These are phyloP conservation scores for Globisporangium heterothallicum DNA, from an alignment of 352 stramenopile genomes.

Conservation along the genomic window DNA sequence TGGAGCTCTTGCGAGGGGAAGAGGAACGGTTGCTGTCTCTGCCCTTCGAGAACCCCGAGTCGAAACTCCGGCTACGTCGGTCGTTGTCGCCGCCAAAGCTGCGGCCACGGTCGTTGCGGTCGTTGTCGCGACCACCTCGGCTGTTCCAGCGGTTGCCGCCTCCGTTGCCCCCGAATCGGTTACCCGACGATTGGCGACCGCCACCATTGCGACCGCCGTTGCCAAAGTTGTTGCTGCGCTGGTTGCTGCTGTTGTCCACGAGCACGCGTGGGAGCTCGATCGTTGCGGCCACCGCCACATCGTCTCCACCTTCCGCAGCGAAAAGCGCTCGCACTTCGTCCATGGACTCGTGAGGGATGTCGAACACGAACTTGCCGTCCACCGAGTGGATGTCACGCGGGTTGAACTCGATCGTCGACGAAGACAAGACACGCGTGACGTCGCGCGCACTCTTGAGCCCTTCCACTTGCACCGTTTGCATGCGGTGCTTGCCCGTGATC, in stretches of 20 bases:
- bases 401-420: slow-evolving; percentile 32
- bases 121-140: too few relatives aligned
- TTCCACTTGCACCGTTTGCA: slow-evolving; percentile 63
- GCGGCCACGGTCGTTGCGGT: slow-evolving; percentile 25
- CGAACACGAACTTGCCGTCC: slow-evolving; percentile 65
- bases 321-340: slow-evolving; percentile 44
- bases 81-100: slow-evolving; percentile 19
- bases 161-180: slow-evolving; percentile 26
- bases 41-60: slow-evolving; percentile 39
- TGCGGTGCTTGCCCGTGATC: slow-evolving; percentile 59
- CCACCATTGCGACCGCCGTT: slow-evolving; percentile 19
- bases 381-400: slow-evolving; percentile 49
- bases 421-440: slow-evolving; percentile 34
- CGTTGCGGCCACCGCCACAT: slow-evolving; percentile 36
- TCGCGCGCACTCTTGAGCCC: slow-evolving; percentile 40
- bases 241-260: slow-evolving; percentile 22
- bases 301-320: slow-evolving; percentile 16
- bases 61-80: slow-evolving; percentile 28
- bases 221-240: slow-evolving; percentile 20
- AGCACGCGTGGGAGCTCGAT: slow-evolving; percentile 57
- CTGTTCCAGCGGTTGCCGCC: slow-evolving; percentile 19
- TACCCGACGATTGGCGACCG: slow-evolving; percentile 13
- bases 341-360: slow-evolving; percentile 47
- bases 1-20: slow-evolving; percentile 13
- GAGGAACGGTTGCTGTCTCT: slow-evolving; percentile 14